Evolutionary conservation across 768 basidiomycete genomes (phyloP), one percentile per base, ranked within the genome.

Genomic region (Gloeostereum incarnatum): DNA sequence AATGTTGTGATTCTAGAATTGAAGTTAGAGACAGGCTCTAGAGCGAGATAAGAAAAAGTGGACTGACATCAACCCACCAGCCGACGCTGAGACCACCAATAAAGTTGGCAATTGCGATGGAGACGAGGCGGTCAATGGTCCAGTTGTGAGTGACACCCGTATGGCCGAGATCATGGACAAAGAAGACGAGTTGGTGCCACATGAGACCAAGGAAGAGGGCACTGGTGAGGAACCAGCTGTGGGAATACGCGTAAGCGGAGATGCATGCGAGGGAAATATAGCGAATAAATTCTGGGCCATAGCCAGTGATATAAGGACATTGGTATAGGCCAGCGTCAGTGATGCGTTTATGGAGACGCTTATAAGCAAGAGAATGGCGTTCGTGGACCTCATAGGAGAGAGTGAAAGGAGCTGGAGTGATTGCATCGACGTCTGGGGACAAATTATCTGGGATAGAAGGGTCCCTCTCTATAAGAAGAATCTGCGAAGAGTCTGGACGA

Each of bases 11-110:
- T 86, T 89, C 85, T 89, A 45, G 35, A 8, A 17, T 25, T 24
- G 34, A 23, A 38, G 19, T 11, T 22, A 18, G 26, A 36, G 42
- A 6, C 36, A 18, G 18, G 7, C 33, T 34, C 19, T 20, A 19
- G 6, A 31, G 9, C 14, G 26, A 26, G 36, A 2, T 36, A 41
- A n/a, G 41, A 30, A 8, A 25, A 35, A n/a, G n/a, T n/a, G 9
- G n/a, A 78, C 91, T 63, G 49, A 93, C 92, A 56, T 92, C 75
- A 27, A 90, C 87, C 94, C 94, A 99, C 96, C 96, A 99, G 27
- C 92, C 89, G 17, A 96, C 71, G 54, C 92, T 96, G 38, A 99
- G 65, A 4, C 96, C 96, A 18, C 96, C 96, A 33, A 92, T 65
- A 51, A 81, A 89, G 55, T 91, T 75, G 0, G 94, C 87, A 31